Percentiles rank a stretch among this genome's conserved stretches.
These are phyloP conservation scores for Wickerhamomyces alni DNA, from an alignment of 805 yeast species.

Conservation along the genomic window DNA sequence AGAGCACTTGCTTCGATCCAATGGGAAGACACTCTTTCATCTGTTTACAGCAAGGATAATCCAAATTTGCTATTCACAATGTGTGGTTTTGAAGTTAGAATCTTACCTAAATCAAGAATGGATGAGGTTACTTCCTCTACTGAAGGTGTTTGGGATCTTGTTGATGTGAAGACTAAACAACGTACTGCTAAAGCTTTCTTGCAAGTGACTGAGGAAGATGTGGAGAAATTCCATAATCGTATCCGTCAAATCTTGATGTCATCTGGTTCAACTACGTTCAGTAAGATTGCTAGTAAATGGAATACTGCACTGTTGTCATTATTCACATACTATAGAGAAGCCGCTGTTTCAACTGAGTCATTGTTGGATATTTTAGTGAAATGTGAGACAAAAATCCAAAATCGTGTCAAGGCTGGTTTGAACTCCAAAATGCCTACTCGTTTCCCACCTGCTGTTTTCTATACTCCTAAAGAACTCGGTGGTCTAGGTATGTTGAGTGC, in stretches of 20 bases:
- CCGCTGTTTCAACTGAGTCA: conserved; percentile 75
- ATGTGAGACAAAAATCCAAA: conserved; percentile 90
- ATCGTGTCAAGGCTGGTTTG: conserved; percentile 87
- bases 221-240: conserved; percentile 74
- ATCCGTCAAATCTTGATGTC: conserved; percentile 90
- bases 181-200: conserved; percentile 84
- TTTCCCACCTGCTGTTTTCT: conserved; percentile 97
- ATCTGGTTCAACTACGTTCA: conserved; percentile 91
- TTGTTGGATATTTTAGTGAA: conserved; percentile 79
- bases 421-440: conserved; percentile 98
- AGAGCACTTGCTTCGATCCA: conserved; percentile 60
- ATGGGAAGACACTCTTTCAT: conserved; percentile 79
- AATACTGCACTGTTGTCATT: conserved; percentile 83
- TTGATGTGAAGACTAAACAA: conserved; percentile 66
- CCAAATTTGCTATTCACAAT: conserved; percentile 83
- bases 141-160: conserved; percentile 91
- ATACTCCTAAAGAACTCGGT: conserved; percentile 95
- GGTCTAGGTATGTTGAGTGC: conserved; percentile 98
- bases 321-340: conserved; percentile 89
- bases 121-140: conserved; percentile 46
- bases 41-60: conserved; percentile 87
- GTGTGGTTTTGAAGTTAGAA: conserved; percentile 93
- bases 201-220: conserved; percentile 76
- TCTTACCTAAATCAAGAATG: conserved; percentile 66
- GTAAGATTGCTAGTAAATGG: conserved; percentile 94